Evolutionary conservation across 2,329 filamentous ascomycete species (phyloP).

Genomic region (Coccinonectria pachysandricola): DNA sequence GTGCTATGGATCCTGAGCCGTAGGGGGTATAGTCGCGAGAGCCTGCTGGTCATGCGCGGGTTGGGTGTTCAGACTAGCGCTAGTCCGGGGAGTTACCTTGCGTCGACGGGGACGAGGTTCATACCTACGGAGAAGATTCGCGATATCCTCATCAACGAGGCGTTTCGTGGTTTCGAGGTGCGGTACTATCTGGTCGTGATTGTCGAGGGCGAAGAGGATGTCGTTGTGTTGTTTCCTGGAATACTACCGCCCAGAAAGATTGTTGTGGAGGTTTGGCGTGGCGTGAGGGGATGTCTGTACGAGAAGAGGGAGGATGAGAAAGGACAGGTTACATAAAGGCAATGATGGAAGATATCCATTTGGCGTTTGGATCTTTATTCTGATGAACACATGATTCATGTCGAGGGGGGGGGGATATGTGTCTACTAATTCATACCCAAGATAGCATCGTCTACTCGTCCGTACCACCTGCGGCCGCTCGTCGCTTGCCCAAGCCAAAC

Average conservation of each 20-base stretch:
- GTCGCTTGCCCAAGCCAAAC: conserved; percentile 21
- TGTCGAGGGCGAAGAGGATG: conserved; percentile 75
- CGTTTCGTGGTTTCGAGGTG: conserved; percentile 85
- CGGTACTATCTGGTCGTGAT: conserved; percentile 82
- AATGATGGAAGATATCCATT: no score
- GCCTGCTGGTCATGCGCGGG: conserved; percentile 75
- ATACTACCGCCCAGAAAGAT: conserved; percentile 64
- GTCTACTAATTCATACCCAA: no score
- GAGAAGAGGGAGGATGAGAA: conserved; percentile 31
- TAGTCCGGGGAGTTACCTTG: conserved; percentile 50
- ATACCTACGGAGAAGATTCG: conserved; percentile 89
- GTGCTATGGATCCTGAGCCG: conserved; percentile 35
- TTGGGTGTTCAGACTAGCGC: conserved; percentile 83
- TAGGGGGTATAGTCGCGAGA: conserved; percentile 57
- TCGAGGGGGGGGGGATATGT: no score
- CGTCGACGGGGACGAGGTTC: conserved; percentile 38
- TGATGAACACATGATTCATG: no score
- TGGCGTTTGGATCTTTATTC: no score
- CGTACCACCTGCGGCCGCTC: conserved; percentile 13
- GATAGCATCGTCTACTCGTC: conserved; percentile 15
- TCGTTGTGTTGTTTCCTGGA: conserved; percentile 89
- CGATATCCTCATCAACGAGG: conserved; percentile 91
- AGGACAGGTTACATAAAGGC: conserved; percentile 8
- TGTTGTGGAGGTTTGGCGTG: conserved; percentile 84
- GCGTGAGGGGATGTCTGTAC: conserved; percentile 71